These are phyloP conservation scores for Boletus rubescentipes DNA, from an alignment of 768 basidiomycete genomes.

Conservation along the genomic window DNA sequence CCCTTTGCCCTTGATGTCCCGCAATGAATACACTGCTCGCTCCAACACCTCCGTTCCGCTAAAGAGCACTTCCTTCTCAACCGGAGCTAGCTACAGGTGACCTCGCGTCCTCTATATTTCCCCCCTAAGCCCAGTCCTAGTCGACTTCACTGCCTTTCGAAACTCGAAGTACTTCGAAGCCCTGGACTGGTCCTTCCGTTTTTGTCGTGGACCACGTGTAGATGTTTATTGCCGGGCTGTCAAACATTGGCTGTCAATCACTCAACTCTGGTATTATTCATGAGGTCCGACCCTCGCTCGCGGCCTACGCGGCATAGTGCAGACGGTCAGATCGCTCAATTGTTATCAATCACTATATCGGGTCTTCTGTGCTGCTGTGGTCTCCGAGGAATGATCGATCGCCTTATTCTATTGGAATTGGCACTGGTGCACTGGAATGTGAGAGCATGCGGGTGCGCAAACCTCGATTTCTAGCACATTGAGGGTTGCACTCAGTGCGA, in stretches of 20 bases:
- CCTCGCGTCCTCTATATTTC: not conserved
- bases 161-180: not conserved
- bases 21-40: constrained; percentile 55
- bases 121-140: not conserved
- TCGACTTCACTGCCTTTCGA: constrained; percentile 12
- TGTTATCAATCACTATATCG: constrained; percentile 48
- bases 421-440: constrained; percentile 45
- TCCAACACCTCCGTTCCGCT: constrained; percentile 44
- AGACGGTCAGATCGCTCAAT: constrained; percentile 38
- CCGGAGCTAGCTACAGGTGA: constrained; percentile 12
- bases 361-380: constrained; percentile 33
- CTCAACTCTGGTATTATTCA: constrained; percentile 53
- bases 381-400: constrained; percentile 31
- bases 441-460: constrained; percentile 38
- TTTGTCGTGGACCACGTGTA: constrained; percentile 27
- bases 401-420: constrained; percentile 36
- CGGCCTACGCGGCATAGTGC: constrained; percentile 46
- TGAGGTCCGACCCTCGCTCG: constrained; percentile 53
- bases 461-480: constrained; percentile 46
- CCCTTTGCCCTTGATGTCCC: constrained; percentile 55
- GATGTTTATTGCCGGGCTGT: constrained; percentile 18
- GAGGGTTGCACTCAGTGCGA: constrained; percentile 38
- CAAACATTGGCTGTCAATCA: constrained; percentile 27
- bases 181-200: constrained; percentile 46
- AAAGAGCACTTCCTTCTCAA: constrained; percentile 34